Evolutionary conservation across 192 early-diverging fungal species (phyloP), one percentile per base, ranked within the genome.

Genomic region (Coemansia sp.): DNA sequence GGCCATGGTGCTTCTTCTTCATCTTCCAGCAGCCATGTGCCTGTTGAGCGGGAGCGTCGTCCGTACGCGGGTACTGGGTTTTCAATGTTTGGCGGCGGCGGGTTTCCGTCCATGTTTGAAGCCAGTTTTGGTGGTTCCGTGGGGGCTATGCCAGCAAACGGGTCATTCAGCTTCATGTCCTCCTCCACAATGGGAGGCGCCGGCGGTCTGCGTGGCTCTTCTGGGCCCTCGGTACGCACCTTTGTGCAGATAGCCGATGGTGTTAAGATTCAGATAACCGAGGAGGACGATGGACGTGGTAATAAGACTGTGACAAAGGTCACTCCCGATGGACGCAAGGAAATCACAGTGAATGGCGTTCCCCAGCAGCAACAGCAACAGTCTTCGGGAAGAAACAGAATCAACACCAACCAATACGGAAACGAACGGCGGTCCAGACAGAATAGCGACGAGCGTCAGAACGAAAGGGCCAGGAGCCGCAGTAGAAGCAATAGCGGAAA

Each of bases 151-250:
- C 70, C 74, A 0, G 64, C 74, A 47, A 57, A 60, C 22, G 74
- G 75, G 32, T 78, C 80, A 13, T 83, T 83, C 41, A 83, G 80
- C 69, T 83, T 83, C 68, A 66, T 83, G 43, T 83, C 80, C 37
- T 82, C 77, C 16, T 74, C 75, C 13, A 63, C 56, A 6, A 61
- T 66, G 7, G 80, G 80, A 32, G 80, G 72, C 39, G 54, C 57
- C 12, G 76, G 76, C 11, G 68, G 71, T 8, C 41, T 73, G 51
- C 61, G 77, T n/a, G 74, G 76, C 13, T 41, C 65, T 36, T 2
- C 63, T 2, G 80, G 76, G 26, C 80, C 80, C 10, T 74, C 80
- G 6, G 62, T 69, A 21, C 67, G 76, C 36, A 72, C 72, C 12
- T 77, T 71, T 36, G 68, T 83, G 11, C 80, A 83, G 72, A 59